A percentile compares a stretch with the other conserved stretches of the same genome.
These are phyloP conservation scores for Beauveria sp. DNA, from an alignment of 2,329 filamentous ascomycete species.

Conservation along the genomic window DNA sequence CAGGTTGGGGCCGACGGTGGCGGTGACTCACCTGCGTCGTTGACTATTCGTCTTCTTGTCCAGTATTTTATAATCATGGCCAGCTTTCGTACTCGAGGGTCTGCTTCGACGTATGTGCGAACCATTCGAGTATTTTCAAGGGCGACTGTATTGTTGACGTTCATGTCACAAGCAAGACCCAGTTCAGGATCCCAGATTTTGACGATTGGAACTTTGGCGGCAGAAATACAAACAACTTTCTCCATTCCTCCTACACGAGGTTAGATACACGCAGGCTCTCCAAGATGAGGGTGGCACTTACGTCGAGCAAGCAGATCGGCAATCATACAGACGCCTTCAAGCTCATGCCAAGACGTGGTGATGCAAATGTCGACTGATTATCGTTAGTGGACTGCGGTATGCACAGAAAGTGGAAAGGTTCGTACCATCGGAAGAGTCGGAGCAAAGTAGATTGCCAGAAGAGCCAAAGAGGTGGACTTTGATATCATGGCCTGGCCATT, in stretches of 20 bases:
- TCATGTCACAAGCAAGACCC: constrained; percentile 88
- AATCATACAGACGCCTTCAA: constrained; percentile 86
- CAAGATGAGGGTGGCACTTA: constrained; percentile 41
- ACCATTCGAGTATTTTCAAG: constrained; percentile 98
- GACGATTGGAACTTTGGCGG: constrained; percentile 94
- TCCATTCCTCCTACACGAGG: constrained; percentile 78
- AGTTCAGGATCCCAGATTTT: constrained; percentile 98
- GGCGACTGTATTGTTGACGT: constrained; percentile 94
- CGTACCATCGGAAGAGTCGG: constrained; percentile 88
- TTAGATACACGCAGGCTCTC: constrained; percentile 23
- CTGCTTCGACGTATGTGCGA: constrained; percentile 89
- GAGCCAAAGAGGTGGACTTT: constrained; percentile 95
- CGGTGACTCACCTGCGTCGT: constrained; percentile 78
- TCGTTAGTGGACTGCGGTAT: constrained; percentile 23
- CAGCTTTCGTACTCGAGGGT: constrained; percentile 80
- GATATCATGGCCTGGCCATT: constrained; percentile 89
- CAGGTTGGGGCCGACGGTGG: background rate
- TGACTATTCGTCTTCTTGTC: constrained; percentile 86
- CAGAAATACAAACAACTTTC: constrained; percentile 87
- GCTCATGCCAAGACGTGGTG: constrained; percentile 77
- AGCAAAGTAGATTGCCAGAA: constrained; percentile 89
- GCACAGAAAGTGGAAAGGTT: background rate
- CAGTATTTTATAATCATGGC: constrained; percentile 98
- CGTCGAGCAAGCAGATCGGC: constrained; percentile 78
- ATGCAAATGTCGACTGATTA: constrained; percentile 89